Percentiles rank a stretch among this genome's conserved stretches.
phyloP scores from a whole-genome alignment of 257 asterid genomes.

The Solanum raphanifolium region DNA sequence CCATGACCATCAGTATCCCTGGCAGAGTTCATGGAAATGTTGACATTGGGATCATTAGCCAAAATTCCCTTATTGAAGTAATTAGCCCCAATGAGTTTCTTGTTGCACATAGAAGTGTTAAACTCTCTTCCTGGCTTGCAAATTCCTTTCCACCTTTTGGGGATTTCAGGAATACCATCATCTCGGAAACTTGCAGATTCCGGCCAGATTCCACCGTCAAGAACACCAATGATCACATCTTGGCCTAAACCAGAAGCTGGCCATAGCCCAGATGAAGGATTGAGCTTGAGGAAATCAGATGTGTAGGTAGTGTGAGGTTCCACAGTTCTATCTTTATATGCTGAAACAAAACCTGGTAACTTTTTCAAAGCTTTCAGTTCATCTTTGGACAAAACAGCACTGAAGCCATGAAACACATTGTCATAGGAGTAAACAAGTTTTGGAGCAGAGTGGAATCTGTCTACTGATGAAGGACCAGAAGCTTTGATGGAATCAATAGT shows the following conservation, averaged over 20 bases:
- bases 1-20: constrained; percentile 8
- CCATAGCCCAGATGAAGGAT: constrained; percentile 6
- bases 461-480: not conserved
- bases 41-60: constrained; percentile 4
- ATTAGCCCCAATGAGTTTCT: constrained; percentile 14
- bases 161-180: constrained; percentile 4
- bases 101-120: constrained; percentile 16
- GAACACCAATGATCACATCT: constrained; percentile 7
- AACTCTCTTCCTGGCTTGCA: constrained; percentile 5
- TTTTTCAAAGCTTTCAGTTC: not conserved
- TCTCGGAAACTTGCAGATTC: constrained; percentile 5
- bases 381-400: not conserved
- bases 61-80: constrained; percentile 13
- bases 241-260: constrained; percentile 3
- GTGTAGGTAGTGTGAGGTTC: constrained; percentile 7
- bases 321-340: not conserved
- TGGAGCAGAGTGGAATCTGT: not conserved
- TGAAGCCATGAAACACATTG: not conserved
- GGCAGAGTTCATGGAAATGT: constrained; percentile 12
- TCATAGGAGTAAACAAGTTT: not conserved
- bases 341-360: not conserved
- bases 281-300: constrained; percentile 7
- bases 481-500: not conserved
- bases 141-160: constrained; percentile 16
- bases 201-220: constrained; percentile 10